Evolutionary conservation across 73 alveolate species (phyloP).

Genomic region (Paramecium caudatum): DNA sequence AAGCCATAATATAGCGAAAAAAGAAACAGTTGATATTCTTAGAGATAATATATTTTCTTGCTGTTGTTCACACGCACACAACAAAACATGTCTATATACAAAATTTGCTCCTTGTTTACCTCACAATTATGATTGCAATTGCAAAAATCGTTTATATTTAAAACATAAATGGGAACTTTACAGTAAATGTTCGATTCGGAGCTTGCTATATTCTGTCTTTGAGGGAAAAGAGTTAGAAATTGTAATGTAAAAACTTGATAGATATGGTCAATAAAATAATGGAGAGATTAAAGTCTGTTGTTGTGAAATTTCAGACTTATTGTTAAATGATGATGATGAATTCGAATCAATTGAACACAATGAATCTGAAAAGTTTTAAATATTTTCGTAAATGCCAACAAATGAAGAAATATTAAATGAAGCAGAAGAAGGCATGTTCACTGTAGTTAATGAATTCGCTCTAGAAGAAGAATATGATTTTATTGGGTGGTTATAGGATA

Average conservation of each 20-base stretch:
- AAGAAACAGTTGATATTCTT: background rate
- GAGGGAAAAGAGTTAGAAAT: background rate
- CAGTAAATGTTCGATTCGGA: background rate
- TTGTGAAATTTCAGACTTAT: slow-evolving; percentile 34
- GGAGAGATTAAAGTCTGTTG: slow-evolving; percentile 28
- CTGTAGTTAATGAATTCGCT: background rate
- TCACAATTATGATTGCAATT: background rate
- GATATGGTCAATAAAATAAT: background rate
- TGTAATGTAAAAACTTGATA: background rate
- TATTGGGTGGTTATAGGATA: background rate
- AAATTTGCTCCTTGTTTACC: background rate
- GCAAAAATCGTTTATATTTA: background rate
- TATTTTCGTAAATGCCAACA: background rate
- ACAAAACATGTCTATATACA: background rate
- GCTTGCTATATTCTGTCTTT: background rate
- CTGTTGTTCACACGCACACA: slow-evolving; percentile 28
- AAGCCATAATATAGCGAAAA: slow-evolving; percentile 10
- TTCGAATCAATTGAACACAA: background rate
- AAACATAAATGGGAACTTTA: background rate
- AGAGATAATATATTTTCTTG: background rate
- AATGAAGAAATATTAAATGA: background rate
- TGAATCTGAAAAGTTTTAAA: slow-evolving; percentile 44
- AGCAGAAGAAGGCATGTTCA: background rate
- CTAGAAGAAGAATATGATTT: slow-evolving; percentile 30
- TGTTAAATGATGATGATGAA: background rate